A percentile compares a stretch with the other conserved stretches of the same genome.
phyloP scores from a whole-genome alignment of 345 rosid genomes.

The Euphorbia lathyris region DNA sequence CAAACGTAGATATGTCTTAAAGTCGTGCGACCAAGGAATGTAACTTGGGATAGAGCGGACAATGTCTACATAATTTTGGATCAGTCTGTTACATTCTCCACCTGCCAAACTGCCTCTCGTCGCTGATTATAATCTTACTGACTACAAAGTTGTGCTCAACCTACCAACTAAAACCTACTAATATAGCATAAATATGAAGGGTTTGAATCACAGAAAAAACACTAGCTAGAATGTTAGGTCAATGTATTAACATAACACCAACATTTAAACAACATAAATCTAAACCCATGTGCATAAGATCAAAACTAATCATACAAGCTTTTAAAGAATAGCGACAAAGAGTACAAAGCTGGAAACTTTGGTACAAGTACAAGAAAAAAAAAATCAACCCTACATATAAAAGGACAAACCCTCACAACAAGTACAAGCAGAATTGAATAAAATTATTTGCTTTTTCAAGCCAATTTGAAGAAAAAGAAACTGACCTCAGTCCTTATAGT shows the following conservation, averaged over 20 bases:
- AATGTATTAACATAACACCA: not conserved
- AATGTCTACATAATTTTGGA: too few species aligned
- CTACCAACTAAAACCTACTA: not conserved
- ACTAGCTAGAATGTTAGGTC: not conserved
- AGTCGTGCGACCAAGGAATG: too few species aligned
- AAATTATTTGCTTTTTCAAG: not conserved
- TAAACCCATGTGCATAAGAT: not conserved
- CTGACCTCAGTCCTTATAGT: slow-evolving; percentile 84
- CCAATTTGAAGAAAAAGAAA: slow-evolving; percentile 12
- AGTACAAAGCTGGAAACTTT: not conserved
- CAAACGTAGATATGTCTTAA: too few species aligned
- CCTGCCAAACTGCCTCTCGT: not conserved
- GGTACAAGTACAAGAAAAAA: not conserved
- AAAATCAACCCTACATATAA: too few species aligned
- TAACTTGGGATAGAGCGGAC: too few species aligned
- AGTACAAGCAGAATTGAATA: not conserved
- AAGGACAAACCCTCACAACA: not conserved
- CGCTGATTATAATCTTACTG: not conserved
- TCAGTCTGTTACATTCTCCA: too few species aligned
- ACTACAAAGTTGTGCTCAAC: not conserved
- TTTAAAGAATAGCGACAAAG: not conserved
- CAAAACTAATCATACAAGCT: not conserved
- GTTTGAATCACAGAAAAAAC: not conserved
- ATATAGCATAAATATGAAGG: too few species aligned
- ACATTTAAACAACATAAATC: slow-evolving; percentile 2